These are phyloP conservation scores for Chaetomium globosum DNA, from an alignment of 2,329 filamentous ascomycete genomes.

Conservation along the genomic window DNA sequence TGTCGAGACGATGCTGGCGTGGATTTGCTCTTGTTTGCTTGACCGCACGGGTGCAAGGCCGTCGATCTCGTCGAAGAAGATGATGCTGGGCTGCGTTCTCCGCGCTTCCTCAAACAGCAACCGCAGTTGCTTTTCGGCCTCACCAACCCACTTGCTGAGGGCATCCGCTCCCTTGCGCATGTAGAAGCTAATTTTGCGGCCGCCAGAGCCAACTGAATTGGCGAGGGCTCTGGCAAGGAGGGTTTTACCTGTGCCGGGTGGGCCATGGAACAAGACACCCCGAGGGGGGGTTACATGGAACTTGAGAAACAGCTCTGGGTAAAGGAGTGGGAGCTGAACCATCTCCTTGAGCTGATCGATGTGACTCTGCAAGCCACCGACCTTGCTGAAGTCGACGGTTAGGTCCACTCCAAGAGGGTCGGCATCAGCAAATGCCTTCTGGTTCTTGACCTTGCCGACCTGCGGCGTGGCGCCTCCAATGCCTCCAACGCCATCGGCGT, in stretches of 20 bases:
- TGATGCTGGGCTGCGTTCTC: constrained; percentile 96
- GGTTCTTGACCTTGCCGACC: constrained; percentile 90
- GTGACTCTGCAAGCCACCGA: constrained; percentile 88
- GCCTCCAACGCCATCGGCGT: constrained; percentile 33
- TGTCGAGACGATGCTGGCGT: constrained; percentile 95
- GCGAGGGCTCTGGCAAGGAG: constrained; percentile 91
- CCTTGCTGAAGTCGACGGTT: constrained; percentile 89
- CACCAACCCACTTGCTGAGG: constrained; percentile 97
- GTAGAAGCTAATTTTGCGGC: constrained; percentile 96
- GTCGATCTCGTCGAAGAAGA: constrained; percentile 99
- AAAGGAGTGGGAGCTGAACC: constrained; percentile 90
- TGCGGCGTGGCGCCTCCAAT: constrained; percentile 64
- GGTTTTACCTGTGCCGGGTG: constrained; percentile 96
- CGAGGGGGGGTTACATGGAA: constrained; percentile 93
- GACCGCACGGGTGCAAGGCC: constrained; percentile 93
- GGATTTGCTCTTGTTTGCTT: constrained; percentile 98
- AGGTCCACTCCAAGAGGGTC: constrained; percentile 92
- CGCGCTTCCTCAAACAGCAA: constrained; percentile 93
- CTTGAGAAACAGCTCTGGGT: constrained; percentile 88
- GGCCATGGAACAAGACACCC: constrained; percentile 94
- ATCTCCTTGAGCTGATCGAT: constrained; percentile 99
- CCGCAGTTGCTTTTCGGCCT: constrained; percentile 92
- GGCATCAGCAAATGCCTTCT: constrained; percentile 86
- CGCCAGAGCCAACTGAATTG: constrained; percentile 84
- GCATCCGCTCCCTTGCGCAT: constrained; percentile 99